Evolutionary conservation across 192 early-diverging fungal species (phyloP).

Genomic region (Lunasporangiospora selenospora): DNA sequence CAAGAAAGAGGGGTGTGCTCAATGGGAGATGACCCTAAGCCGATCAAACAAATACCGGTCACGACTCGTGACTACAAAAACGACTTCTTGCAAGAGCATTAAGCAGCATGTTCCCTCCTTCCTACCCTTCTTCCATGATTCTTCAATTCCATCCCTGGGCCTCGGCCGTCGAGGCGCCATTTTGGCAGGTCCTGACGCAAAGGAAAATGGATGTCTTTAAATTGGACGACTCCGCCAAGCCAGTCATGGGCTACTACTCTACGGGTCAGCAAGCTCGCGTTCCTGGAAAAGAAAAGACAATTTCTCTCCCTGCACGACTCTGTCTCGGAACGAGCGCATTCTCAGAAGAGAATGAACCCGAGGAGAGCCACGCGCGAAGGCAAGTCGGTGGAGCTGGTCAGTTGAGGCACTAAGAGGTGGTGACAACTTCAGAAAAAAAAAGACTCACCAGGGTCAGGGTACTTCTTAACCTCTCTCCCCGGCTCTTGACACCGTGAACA

Average conservation of each 20-base stretch:
- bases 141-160: constrained; percentile 87
- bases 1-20: too few species aligned
- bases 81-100: too few species aligned
- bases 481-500: constrained; percentile 10
- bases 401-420: too few species aligned
- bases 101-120: too few species aligned
- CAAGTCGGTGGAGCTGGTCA: too few species aligned
- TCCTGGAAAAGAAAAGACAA: constrained; percentile 49
- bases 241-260: constrained; percentile 70
- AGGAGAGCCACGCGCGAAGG: constrained; percentile 7
- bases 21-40: too few species aligned
- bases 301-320: constrained; percentile 66
- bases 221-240: constrained; percentile 69
- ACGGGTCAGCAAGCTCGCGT: constrained; percentile 59
- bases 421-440: too few species aligned
- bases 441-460: too few species aligned
- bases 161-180: constrained; percentile 87
- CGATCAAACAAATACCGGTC: too few species aligned
- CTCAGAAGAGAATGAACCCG: constrained; percentile 27
- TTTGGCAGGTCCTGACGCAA: constrained; percentile 86
- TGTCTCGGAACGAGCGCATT: constrained; percentile 66
- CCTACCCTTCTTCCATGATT: constrained; percentile 38
- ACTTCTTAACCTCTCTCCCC: background rate
- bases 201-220: constrained; percentile 86
- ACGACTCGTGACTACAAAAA: too few species aligned